Evolutionary conservation across 306 rosid species (phyloP).

Genomic region (Purshia tridentata): DNA sequence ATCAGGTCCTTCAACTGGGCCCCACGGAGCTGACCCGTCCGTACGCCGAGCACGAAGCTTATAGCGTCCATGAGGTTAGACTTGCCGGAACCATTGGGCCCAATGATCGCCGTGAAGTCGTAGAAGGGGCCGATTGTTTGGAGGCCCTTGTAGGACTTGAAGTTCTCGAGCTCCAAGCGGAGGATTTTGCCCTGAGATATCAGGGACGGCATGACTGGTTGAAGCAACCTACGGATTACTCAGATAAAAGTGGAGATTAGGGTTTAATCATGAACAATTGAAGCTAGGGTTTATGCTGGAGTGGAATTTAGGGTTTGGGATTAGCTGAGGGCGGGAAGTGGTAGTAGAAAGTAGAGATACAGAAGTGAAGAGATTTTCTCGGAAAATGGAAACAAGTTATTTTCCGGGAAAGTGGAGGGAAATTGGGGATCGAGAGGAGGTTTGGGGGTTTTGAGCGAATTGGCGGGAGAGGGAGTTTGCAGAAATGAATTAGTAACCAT

Average conservation of each 20-base stretch:
- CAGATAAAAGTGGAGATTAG: conserved; percentile 2
- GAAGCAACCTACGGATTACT: conserved; percentile 19
- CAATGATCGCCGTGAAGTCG: conserved; percentile 94
- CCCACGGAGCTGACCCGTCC: conserved; percentile 95
- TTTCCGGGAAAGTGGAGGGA: conserved; percentile 23
- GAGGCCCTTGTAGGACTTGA: conserved; percentile 91
- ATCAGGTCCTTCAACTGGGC: conserved; percentile 92
- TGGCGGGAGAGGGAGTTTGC: conserved; percentile 39
- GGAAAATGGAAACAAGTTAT: neutral
- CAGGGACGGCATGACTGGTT: conserved; percentile 72
- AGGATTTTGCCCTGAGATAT: conserved; percentile 80
- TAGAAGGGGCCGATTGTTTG: conserved; percentile 87
- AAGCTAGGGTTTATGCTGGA: neutral
- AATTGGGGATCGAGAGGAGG: neutral
- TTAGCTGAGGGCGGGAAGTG: no score
- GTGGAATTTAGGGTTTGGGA: neutral
- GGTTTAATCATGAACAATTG: neutral
- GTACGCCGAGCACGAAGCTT: conserved; percentile 96
- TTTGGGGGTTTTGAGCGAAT: conserved; percentile 19
- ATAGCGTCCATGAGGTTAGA: conserved; percentile 99
- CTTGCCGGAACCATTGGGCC: conserved; percentile 96
- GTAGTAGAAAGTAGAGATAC: neutral
- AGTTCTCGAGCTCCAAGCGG: conserved; percentile 84
- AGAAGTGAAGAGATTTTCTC: neutral
- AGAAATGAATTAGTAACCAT: neutral